Evolutionary conservation across 2,329 filamentous ascomycete genomes (phyloP).

Genomic region (Claviceps arundinis): DNA sequence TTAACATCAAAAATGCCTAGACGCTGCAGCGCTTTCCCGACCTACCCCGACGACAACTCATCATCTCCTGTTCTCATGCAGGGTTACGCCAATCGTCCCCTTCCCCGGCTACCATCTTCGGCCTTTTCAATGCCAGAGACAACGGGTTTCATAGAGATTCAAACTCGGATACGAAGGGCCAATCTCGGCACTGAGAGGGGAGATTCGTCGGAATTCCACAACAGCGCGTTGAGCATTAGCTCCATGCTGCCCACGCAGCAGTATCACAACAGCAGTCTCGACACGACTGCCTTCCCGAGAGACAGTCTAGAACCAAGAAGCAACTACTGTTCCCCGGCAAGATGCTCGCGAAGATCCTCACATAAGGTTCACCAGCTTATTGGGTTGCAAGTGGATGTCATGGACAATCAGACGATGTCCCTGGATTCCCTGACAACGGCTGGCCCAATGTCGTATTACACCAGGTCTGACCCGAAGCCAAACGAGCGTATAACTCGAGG

Average conservation of each 20-base stretch:
- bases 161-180: background rate
- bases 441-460: conserved; percentile 5
- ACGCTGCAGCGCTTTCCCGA: background rate
- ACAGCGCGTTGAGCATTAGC: background rate
- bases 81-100: conserved; percentile 10
- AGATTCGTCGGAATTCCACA: background rate
- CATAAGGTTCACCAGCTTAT: conserved; percentile 29
- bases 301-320: background rate
- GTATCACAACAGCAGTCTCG: background rate
- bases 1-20: background rate
- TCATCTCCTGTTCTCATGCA: conserved; percentile 6
- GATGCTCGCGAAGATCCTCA: conserved; percentile 15
- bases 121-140: background rate
- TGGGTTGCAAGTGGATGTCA: conserved; percentile 23
- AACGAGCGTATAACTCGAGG: conserved; percentile 1
- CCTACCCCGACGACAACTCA: conserved; percentile 1
- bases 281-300: background rate
- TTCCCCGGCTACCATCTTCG: conserved; percentile 10
- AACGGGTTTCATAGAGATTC: background rate
- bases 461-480: background rate
- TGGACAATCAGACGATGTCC: conserved; percentile 4
- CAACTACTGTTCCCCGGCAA: background rate
- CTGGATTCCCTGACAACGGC: background rate
- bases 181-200: background rate
- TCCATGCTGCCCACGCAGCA: background rate